Percentiles rank a stretch among this genome's conserved stretches.
Conservation (phyloP, 208 protist genomes). For the Leptomonas pyrrhocoris region DNA sequence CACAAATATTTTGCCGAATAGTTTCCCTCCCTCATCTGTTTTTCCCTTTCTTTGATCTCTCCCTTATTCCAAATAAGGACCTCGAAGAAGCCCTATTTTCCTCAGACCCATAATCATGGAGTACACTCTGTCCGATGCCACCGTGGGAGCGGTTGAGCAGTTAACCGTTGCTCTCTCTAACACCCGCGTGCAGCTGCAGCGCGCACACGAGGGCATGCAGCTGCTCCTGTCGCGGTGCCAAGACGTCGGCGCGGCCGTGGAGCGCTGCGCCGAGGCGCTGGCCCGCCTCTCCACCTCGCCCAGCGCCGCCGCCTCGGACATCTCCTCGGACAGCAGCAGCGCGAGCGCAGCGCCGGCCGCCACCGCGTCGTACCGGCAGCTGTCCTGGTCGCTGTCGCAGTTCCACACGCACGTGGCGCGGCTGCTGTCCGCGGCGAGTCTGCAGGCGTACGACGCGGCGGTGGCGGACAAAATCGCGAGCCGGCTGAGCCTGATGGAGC, state of each 20-base stretch:
- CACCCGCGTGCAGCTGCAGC: background rate
- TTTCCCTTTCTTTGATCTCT: too few species aligned
- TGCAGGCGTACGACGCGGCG: conserved; percentile 14
- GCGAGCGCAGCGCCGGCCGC: background rate
- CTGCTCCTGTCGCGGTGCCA: conserved; percentile 3
- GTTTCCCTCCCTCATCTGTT: too few species aligned
- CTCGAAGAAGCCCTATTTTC: too few species aligned
- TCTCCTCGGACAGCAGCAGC: background rate
- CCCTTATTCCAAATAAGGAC: too few species aligned
- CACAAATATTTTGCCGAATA: too few species aligned
- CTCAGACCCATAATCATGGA: too few species aligned
- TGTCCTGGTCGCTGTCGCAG: conserved; percentile 17
- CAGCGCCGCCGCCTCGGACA: background rate
- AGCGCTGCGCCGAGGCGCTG: conserved; percentile 9
- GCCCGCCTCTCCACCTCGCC: background rate
- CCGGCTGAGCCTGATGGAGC: conserved; percentile 14
- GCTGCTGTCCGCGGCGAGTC: conserved; percentile 8
- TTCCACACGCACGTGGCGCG: conserved; percentile 13
- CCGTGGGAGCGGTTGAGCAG: too few species aligned
- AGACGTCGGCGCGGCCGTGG: background rate
- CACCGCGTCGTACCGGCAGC: conserved; percentile 5
- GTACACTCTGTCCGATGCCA: too few species aligned
- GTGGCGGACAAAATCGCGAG: conserved; percentile 8
- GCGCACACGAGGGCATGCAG: conserved; percentile 4
- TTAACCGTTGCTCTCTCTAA: too few species aligned